phyloP scores from a whole-genome alignment of 257 asterid species.

The Jaltomata sinuosa region DNA sequence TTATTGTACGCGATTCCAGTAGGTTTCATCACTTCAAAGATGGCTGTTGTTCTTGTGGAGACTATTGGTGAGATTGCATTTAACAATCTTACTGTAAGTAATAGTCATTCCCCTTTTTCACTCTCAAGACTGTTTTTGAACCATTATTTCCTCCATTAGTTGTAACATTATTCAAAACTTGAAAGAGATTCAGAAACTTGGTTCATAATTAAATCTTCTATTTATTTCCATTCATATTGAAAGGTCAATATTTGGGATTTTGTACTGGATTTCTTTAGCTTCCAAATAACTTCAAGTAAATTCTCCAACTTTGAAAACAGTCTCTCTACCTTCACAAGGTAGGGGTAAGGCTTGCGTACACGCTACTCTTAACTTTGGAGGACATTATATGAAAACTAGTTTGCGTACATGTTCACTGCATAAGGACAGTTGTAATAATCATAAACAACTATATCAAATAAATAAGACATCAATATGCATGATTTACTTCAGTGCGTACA shows the following conservation, averaged over 20 bases:
- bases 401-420: not conserved
- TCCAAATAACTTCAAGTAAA: not conserved
- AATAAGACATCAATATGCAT: not conserved
- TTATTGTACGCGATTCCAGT: slow-evolving; percentile 55
- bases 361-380: not conserved
- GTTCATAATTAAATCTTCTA: not conserved
- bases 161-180: not conserved
- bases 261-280: not conserved
- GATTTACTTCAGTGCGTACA: not conserved
- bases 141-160: not conserved
- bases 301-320: too few relatives aligned
- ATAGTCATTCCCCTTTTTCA: not conserved
- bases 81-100: not conserved
- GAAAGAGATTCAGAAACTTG: not conserved
- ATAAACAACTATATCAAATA: not conserved
- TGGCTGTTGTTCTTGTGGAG: slow-evolving; percentile 78
- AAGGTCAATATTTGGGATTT: not conserved
- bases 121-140: not conserved
- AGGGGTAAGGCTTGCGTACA: not conserved
- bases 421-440: not conserved
- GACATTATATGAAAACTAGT: not conserved
- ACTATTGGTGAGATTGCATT: slow-evolving; percentile 51
- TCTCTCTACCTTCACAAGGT: not conserved
- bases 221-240: not conserved
- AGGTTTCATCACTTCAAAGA: slow-evolving; percentile 78